phyloP scores from a whole-genome alignment of 371 early-diverging fungal species.

The Saksenaea oblongispora region DNA sequence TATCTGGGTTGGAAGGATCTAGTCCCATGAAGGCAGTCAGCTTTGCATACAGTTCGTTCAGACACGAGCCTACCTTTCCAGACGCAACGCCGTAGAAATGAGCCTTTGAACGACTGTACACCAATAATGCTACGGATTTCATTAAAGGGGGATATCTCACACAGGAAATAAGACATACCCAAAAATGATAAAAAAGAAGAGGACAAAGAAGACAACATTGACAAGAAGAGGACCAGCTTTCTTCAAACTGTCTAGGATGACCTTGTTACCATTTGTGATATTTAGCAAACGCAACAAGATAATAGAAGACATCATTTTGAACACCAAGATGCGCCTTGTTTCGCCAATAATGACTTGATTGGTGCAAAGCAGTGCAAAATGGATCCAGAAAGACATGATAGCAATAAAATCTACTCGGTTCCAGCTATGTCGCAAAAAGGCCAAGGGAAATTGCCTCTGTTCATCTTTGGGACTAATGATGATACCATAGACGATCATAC shows the following conservation, averaged over 20 bases:
- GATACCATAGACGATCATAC: conserved; percentile 60
- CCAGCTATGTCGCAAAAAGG: conserved; percentile 68
- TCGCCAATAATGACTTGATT: conserved; percentile 38
- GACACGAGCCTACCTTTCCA: conserved; percentile 38
- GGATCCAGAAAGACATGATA: conserved; percentile 62
- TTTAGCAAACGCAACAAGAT: conserved; percentile 60
- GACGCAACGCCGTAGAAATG: conserved; percentile 61
- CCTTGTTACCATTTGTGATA: conserved; percentile 60
- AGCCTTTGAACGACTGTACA: conserved; percentile 69
- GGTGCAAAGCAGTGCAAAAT: conserved; percentile 44
- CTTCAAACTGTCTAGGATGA: conserved; percentile 65
- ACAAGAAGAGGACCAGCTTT: conserved; percentile 63
- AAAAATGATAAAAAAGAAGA: conserved; percentile 67
- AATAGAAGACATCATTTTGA: conserved; percentile 58
- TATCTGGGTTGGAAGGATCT: conserved; percentile 38
- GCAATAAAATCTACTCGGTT: conserved; percentile 68
- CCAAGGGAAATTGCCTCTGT: conserved; percentile 26
- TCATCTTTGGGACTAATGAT: conserved; percentile 33
- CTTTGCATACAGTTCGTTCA: not conserved
- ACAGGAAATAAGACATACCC: conserved; percentile 38
- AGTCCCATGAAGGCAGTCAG: not conserved
- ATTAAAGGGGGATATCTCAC: not conserved
- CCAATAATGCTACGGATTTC: conserved; percentile 51
- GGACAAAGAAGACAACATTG: conserved; percentile 60
- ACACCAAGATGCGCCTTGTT: conserved; percentile 48